Percentiles rank a stretch among this genome's conserved stretches.
Conservation (phyloP, 2,329 filamentous ascomycete species). For the Alternaria rosae region DNA sequence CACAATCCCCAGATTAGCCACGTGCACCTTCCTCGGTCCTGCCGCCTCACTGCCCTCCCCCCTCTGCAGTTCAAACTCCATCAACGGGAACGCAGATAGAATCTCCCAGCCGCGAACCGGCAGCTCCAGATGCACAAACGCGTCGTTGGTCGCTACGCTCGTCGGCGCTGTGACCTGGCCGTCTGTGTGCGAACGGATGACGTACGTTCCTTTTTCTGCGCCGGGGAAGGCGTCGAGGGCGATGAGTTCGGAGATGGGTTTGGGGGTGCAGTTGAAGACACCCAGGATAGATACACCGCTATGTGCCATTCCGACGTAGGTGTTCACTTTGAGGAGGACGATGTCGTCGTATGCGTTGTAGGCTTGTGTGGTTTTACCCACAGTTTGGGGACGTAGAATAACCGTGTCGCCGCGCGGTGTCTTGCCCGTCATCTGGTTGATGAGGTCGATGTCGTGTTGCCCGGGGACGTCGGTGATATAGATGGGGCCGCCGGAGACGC, state of each 20-base stretch:
- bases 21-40: slow-evolving; percentile 51
- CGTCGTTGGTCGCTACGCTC: slow-evolving; percentile 53
- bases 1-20: slow-evolving; percentile 78
- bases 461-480: slow-evolving; percentile 94
- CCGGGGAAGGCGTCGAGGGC: slow-evolving; percentile 77
- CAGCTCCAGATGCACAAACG: slow-evolving; percentile 69
- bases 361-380: slow-evolving; percentile 75
- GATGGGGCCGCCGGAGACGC: slow-evolving; percentile 88
- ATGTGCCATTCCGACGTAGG: slow-evolving; percentile 73
- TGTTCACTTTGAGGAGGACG: slow-evolving; percentile 76
- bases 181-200: slow-evolving; percentile 75
- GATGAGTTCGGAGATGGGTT: slow-evolving; percentile 71
- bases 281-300: slow-evolving; percentile 81
- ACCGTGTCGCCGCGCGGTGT: slow-evolving; percentile 77
- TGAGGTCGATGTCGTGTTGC: slow-evolving; percentile 76
- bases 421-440: slow-evolving; percentile 80
- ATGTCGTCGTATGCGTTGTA: slow-evolving; percentile 81
- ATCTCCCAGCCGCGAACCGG: slow-evolving; percentile 78
- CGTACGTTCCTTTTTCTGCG: slow-evolving; percentile 66
- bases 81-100: slow-evolving; percentile 74
- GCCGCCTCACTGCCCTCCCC: slow-evolving; percentile 44
- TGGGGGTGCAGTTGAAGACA: slow-evolving; percentile 79
- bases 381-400: slow-evolving; percentile 77
- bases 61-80: slow-evolving; percentile 58
- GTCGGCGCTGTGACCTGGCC: slow-evolving; percentile 67